phyloP scores from a whole-genome alignment of 208 protist genomes.

The Wallacemonas rigidus region DNA sequence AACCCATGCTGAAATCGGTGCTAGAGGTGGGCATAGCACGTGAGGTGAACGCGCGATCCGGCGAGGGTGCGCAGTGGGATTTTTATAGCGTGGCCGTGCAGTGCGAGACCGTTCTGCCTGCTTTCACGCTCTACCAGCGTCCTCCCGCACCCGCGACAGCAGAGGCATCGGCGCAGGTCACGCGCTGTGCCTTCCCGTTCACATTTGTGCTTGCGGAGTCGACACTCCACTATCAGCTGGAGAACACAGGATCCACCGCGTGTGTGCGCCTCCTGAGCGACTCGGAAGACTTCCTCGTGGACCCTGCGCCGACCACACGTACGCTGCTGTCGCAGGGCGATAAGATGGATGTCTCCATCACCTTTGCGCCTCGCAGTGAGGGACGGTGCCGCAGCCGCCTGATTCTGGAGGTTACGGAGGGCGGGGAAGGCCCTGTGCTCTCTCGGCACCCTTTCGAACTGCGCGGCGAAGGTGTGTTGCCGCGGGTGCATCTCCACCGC shows the following conservation, averaged over 20 bases:
- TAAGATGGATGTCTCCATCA: constrained; percentile 43
- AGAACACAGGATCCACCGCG: constrained; percentile 79
- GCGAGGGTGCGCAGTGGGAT: constrained; percentile 73
- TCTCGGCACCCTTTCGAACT: constrained; percentile 58
- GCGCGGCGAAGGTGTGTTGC: constrained; percentile 61
- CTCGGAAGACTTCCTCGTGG: constrained; percentile 52
- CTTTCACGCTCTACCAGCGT: constrained; percentile 46
- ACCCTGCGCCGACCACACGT: constrained; percentile 25
- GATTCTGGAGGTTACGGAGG: constrained; percentile 48
- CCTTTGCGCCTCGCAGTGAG: constrained; percentile 65
- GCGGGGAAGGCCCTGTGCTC: constrained; percentile 41
- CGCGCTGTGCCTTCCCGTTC: constrained; percentile 40
- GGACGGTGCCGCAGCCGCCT: constrained; percentile 49
- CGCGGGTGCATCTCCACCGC: constrained; percentile 58
- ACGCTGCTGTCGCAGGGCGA: constrained; percentile 43
- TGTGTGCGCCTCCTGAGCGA: constrained; percentile 60
- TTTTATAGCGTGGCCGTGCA: constrained; percentile 66
- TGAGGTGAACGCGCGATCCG: constrained; percentile 70
- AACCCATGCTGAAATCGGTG: constrained; percentile 40
- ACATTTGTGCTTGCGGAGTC: constrained; percentile 58
- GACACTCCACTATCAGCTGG: constrained; percentile 51
- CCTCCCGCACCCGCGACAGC: constrained; percentile 10
- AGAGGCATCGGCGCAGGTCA: not conserved
- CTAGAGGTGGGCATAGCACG: constrained; percentile 72
- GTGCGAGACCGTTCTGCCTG: constrained; percentile 63